Percentiles rank a stretch among this genome's conserved stretches.
These are phyloP conservation scores for Barnettozyma pratensis DNA, from an alignment of 805 yeast species.

Conservation along the genomic window DNA sequence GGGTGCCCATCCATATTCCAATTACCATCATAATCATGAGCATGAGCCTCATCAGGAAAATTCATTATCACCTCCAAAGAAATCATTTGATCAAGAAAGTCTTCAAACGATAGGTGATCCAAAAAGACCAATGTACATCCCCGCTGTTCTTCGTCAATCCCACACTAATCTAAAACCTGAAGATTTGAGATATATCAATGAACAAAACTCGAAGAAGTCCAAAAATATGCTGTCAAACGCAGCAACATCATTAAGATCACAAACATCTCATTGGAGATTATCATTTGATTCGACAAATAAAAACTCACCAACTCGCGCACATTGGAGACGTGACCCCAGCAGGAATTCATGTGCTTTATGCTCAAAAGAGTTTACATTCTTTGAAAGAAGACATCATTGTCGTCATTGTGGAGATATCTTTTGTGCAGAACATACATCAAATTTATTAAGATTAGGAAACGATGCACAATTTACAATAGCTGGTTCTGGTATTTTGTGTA, in stretches of 20 bases:
- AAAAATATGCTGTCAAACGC: conserved; percentile 20
- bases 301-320: conserved; percentile 39
- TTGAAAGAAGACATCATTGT: conserved; percentile 80
- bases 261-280: conserved; percentile 24
- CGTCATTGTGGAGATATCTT: conserved; percentile 80
- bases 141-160: conserved; percentile 73
- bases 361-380: conserved; percentile 62
- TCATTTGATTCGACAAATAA: conserved; percentile 24
- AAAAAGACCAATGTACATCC: conserved; percentile 81
- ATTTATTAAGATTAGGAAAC: conserved; percentile 48
- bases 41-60: too few relatives aligned
- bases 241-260: conserved; percentile 23
- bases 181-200: conserved; percentile 28
- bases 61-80: conserved; percentile 13
- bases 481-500: conserved; percentile 58
- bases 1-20: too few relatives aligned
- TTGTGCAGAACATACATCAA: conserved; percentile 63
- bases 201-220: conserved; percentile 22
- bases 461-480: conserved; percentile 63
- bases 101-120: conserved; percentile 74
- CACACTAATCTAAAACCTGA: conserved; percentile 39
- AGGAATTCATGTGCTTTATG: conserved; percentile 67
- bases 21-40: too few relatives aligned
- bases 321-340: conserved; percentile 71
- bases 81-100: conserved; percentile 6